Conservation (phyloP, 2,329 filamentous ascomycete species). For the Furcasterigmium furcatum region DNA sequence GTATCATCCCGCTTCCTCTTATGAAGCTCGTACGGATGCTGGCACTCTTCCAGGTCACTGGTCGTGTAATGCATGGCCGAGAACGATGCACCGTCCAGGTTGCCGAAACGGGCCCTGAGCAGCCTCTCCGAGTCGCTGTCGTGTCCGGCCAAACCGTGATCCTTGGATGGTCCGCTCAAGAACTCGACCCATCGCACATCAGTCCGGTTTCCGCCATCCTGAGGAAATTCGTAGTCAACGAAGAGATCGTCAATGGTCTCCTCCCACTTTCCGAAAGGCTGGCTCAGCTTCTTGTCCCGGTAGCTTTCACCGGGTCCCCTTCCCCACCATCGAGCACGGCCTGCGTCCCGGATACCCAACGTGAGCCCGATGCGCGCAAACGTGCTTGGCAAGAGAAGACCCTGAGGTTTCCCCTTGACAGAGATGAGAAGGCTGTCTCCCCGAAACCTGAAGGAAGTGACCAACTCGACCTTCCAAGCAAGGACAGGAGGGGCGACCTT, state of each 20-base stretch:
- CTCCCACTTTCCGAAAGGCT: conserved; percentile 53
- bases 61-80: conserved; percentile 53
- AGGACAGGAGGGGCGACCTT: conserved; percentile 61
- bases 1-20: conserved; percentile 45
- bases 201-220: conserved; percentile 63
- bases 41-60: conserved; percentile 46
- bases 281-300: conserved; percentile 60
- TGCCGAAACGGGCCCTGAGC: conserved; percentile 41
- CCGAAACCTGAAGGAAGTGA: conserved; percentile 53
- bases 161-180: conserved; percentile 12
- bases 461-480: conserved; percentile 53
- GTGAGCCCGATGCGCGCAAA: conserved; percentile 62
- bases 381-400: conserved; percentile 47
- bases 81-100: conserved; percentile 51
- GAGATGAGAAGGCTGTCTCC: conserved; percentile 45
- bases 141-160: neutral
- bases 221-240: conserved; percentile 63
- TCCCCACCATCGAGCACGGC: conserved; percentile 59
- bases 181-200: conserved; percentile 60
- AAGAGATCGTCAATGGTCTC: conserved; percentile 47
- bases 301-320: conserved; percentile 66
- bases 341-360: conserved; percentile 35
- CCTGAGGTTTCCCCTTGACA: conserved; percentile 41
- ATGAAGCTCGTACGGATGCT: conserved; percentile 59
- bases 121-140: conserved; percentile 16